These are phyloP conservation scores for Candida corydali DNA, from an alignment of 805 yeast species.

Conservation along the genomic window DNA sequence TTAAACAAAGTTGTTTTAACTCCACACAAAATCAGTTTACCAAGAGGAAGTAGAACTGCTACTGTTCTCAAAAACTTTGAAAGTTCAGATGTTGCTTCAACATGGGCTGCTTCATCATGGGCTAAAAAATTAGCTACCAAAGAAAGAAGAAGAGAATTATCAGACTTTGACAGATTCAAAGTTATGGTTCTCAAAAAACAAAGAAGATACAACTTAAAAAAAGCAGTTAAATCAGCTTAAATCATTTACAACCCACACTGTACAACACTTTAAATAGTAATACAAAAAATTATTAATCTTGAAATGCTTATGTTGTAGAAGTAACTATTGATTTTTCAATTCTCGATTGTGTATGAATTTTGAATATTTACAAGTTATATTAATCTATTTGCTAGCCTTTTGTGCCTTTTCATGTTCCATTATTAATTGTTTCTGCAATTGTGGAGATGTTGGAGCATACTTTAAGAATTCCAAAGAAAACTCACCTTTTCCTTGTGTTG, in stretches of 20 bases:
- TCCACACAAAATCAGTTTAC: conserved; percentile 80
- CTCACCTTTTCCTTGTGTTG: conserved; percentile 98
- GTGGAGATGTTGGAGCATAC: conserved; percentile 87
- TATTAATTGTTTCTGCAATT: conserved; percentile 83
- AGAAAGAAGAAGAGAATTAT: conserved; percentile 85
- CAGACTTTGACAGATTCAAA: conserved; percentile 99
- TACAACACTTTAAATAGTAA: conserved; percentile 3
- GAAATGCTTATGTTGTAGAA: too few species aligned
- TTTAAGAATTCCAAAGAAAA: conserved; percentile 92
- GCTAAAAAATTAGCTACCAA: conserved; percentile 97
- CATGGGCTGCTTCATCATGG: conserved; percentile 94
- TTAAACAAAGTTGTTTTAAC: conserved; percentile 90
- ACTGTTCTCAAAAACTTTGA: conserved; percentile 89
- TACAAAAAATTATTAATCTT: not conserved
- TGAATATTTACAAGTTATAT: conserved; percentile 4
- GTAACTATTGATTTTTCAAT: too few species aligned
- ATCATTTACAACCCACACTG: not conserved
- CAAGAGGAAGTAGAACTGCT: conserved; percentile 92
- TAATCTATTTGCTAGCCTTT: conserved; percentile 12
- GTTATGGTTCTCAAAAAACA: conserved; percentile 96
- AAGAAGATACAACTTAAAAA: conserved; percentile 90
- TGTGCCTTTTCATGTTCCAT: conserved; percentile 58
- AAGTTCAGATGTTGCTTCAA: conserved; percentile 79
- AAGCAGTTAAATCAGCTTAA: conserved; percentile 67
- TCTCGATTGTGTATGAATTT: too few species aligned